phyloP scores from a whole-genome alignment of 208 protist species.

The Jaenimonas drosophilae region DNA sequence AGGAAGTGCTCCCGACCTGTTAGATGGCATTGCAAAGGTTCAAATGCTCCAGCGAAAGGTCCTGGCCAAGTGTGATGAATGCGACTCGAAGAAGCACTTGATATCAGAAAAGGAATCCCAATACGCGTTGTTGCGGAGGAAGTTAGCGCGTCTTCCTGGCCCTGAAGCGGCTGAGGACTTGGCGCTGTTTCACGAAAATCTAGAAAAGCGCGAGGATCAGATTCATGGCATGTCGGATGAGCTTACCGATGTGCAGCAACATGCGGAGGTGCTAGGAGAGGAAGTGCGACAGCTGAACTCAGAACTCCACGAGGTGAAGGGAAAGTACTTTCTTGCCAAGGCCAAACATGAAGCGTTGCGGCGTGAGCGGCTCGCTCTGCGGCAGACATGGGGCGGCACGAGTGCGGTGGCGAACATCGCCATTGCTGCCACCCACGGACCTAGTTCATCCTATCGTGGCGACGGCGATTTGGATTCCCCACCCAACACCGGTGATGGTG shows the following conservation, averaged over 20 bases:
- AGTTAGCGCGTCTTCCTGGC: conserved; percentile 90
- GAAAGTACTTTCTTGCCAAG: conserved; percentile 89
- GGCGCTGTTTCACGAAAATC: conserved; percentile 88
- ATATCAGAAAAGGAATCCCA: conserved; percentile 87
- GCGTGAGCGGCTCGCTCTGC: conserved; percentile 31
- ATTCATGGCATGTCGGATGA: conserved; percentile 71
- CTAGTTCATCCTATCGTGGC: no score
- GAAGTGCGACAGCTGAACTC: conserved; percentile 83
- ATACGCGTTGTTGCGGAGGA: conserved; percentile 88
- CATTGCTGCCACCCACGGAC: no score
- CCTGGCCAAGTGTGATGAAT: conserved; percentile 93
- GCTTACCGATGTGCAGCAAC: conserved; percentile 37
- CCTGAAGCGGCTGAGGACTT: conserved; percentile 96
- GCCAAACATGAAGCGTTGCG: conserved; percentile 59
- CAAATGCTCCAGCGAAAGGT: conserved; percentile 95
- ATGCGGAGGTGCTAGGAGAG: conserved; percentile 73
- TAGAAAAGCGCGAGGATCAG: conserved; percentile 88
- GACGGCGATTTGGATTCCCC: no score
- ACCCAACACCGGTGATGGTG: no score
- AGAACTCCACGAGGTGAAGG: conserved; percentile 90
- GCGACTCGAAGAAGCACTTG: conserved; percentile 76
- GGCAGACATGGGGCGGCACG: conserved; percentile 34
- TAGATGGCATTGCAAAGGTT: conserved; percentile 96
- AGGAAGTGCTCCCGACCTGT: conserved; percentile 89
- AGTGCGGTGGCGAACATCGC: background rate